Evolutionary conservation across 441 rosid genomes (phyloP).

Genomic region (Erodium trifolium): DNA sequence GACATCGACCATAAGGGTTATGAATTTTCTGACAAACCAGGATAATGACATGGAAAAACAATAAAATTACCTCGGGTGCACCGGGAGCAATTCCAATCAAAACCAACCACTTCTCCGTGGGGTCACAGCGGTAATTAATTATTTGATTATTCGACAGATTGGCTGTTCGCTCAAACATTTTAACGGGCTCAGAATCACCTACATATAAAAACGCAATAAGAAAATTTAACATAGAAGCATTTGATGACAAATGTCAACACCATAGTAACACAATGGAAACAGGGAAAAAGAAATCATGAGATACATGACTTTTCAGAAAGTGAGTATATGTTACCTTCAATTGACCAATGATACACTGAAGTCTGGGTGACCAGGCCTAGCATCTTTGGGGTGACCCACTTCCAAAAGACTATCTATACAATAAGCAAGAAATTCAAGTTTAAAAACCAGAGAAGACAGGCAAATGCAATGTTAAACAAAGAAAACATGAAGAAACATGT

Average conservation of each 20-base stretch:
- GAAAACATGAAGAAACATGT: no score
- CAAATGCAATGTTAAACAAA: no score
- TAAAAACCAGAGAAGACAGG: neutral
- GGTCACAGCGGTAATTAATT: slow-evolving; percentile 87
- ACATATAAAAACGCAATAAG: no score
- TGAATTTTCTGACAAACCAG: neutral
- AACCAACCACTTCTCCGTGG: slow-evolving; percentile 95
- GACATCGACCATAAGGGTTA: neutral
- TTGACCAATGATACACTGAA: slow-evolving; percentile 91
- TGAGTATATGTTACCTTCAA: slow-evolving; percentile 46
- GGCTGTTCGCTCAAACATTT: slow-evolving; percentile 46
- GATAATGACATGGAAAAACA: neutral
- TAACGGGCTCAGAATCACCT: no score
- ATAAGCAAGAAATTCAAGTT: neutral
- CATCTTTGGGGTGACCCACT: slow-evolving; percentile 90
- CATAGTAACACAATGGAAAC: neutral
- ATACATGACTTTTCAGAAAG: no score
- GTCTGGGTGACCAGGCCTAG: slow-evolving; percentile 91
- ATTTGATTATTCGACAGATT: slow-evolving; percentile 88
- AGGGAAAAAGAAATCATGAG: neutral
- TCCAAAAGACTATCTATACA: slow-evolving; percentile 90
- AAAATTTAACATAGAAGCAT: no score
- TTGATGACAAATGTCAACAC: no score
- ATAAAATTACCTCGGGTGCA: slow-evolving; percentile 66
- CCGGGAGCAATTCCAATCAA: slow-evolving; percentile 60